These are phyloP conservation scores for Paramecium tetraurelia DNA, from an alignment of 73 alveolate genomes.

Conservation along the genomic window DNA sequence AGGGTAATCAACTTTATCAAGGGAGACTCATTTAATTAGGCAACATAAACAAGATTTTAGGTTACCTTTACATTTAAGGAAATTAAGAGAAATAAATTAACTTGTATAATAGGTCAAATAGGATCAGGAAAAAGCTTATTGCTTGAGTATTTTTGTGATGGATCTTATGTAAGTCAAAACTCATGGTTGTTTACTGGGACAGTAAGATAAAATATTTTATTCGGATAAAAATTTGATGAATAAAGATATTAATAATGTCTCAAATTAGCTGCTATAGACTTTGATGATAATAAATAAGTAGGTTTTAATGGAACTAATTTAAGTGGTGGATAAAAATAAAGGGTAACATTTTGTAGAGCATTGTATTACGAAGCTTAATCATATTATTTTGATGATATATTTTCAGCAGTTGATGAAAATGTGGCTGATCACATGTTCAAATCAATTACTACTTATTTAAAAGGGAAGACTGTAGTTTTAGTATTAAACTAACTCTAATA, in stretches of 20 bases:
- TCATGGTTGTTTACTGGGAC: conserved; percentile 54
- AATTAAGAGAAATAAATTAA: not conserved
- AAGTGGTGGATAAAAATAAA: conserved; percentile 59
- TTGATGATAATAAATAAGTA: conserved; percentile 50
- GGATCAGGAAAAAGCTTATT: conserved; percentile 16
- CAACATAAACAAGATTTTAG: not conserved
- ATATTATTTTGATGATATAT: conserved; percentile 59
- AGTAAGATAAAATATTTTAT: conserved; percentile 25
- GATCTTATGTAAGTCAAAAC: conserved; percentile 38
- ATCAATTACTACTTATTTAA: conserved; percentile 38
- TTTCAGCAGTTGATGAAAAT: conserved; percentile 60
- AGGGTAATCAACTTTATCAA: not conserved
- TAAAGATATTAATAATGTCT: not conserved
- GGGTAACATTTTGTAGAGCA: conserved; percentile 60
- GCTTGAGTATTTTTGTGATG: conserved; percentile 25
- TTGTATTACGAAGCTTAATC: conserved; percentile 15
- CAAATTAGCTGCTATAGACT: conserved; percentile 19
- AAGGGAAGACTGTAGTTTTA: conserved; percentile 47
- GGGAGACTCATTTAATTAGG: not conserved
- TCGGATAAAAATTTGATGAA: conserved; percentile 28
- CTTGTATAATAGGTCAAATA: conserved; percentile 38
- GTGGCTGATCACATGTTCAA: conserved; percentile 59
- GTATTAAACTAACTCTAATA: conserved; percentile 37
- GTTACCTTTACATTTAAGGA: not conserved
- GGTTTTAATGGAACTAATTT: conserved; percentile 66